Base-by-base conservation (phyloP, 1,139 yeast genomes). In the Hyphopichia fennica region DNA sequence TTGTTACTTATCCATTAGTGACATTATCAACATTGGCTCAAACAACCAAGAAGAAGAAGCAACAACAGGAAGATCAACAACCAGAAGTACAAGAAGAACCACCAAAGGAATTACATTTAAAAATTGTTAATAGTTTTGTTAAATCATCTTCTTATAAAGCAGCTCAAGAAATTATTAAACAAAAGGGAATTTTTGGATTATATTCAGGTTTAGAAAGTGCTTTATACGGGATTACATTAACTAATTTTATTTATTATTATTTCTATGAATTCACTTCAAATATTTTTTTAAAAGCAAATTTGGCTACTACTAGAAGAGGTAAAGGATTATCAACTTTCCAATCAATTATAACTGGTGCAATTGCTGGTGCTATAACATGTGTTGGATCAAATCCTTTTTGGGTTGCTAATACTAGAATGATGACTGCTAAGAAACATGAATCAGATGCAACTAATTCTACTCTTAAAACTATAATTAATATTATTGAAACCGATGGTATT, bases 161-260 rank as follows among this genome's bases (percentile, higher is more conserved):
- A 45, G 62, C 75, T 49, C 45, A 72, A 62, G 74, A 75, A 45
- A 76, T 85, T 41, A 67, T 80, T 45, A 63, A 70, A 39, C 75
- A 80, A 38, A 86, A 84, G 52, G 95, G 95, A n/a, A 56, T 84
- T 13, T 46, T 68, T 16, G 93, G 93, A 5, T 77, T 87, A 44
- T 91, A 90, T 59, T 72, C 91, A 2, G 98, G 98, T 3, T 72
- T 91, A 47, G 96, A 88, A 55, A 82, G 93, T 50, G 97, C 97
- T 1, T 68, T 90, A 40, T 81, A 84, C 50, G 98, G 97, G 3
- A 86, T 89, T 58, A 81, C 93, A 7, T 72, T 89, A 45, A 87
- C 95, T 52, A 91, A 90, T 63, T 86, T 90, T 57, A 82, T 88
- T 45, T 91, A 91, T 68, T 91, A 91, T 67, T 91, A 90, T 69